Base-by-base conservation (phyloP, 345 rosid genomes). In the Nasturtium officinale region DNA sequence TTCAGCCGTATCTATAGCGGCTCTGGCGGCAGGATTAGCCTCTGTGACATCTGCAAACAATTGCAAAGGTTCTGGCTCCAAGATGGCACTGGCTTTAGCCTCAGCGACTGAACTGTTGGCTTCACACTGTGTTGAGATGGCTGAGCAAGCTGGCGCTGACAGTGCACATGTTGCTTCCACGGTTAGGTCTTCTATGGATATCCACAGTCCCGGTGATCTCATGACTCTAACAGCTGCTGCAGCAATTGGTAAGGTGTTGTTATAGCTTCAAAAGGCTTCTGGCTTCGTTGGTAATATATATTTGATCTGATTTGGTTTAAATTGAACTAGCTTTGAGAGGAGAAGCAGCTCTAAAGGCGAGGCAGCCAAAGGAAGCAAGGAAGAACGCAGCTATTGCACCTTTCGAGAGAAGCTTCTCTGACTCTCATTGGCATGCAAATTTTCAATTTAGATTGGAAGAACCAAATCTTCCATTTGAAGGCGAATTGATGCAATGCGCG, bases 151-250 rank as follows among this genome's bases (percentile, higher is more conserved):
- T 0, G 96, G 98, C 61, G 96, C 91, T 35, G 97, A 90, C 61
- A 92, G 81, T 61, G 85, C 83, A 65, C 90, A 82, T 28, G 76
- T 93, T 45, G 86, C 89, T 74, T 79, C 89, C 30, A 86, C 82
- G 7, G 91, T 91, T 21, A 83, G 84, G 62, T 94, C 98, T 66
- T 92, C 95, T 8, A 85, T 94, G 17, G 98, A 91, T 67, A 81
- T 91, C 46, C 89, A 77, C 25, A 83, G 84, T 67, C 86, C 98
- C 0, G 89, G 98, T 38, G 96, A 94, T 84, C 89, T 94, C 29
- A 77, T 87, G 83, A 94, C 98, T 58, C 88, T 90, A 18, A 91
- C 98, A 55, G 98, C 98, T 7, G 91, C 97, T 23, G 97, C 98
- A 21, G 97, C 95, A 54, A 94, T 97, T 61, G 97, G 98, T 90